Evolutionary conservation across 2,329 filamentous ascomycete species (phyloP).

Genomic region (Achaetomium macrosporum): DNA sequence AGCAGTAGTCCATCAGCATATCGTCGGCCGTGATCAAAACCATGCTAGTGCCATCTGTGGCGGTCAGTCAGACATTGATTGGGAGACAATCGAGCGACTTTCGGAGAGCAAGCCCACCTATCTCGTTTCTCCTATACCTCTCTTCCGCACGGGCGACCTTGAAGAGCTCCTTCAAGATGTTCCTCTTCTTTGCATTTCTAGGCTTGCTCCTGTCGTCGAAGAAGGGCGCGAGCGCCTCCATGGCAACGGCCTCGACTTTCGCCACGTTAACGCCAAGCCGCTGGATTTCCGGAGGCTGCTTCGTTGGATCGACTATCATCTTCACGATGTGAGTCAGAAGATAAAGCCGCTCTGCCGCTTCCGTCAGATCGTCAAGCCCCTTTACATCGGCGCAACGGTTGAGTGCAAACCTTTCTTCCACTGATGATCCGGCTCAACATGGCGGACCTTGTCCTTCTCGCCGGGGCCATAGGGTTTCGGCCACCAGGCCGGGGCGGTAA

Average conservation of each 20-base stretch:
- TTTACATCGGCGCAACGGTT: no score
- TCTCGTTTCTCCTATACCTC: slow-evolving; percentile 48
- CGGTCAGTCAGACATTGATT: slow-evolving; percentile 11
- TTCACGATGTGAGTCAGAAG: slow-evolving; percentile 56
- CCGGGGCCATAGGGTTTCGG: slow-evolving; percentile 49
- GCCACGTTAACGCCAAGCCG: slow-evolving; percentile 48
- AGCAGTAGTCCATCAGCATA: slow-evolving; percentile 43
- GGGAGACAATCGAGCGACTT: background rate
- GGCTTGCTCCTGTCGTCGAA: slow-evolving; percentile 51
- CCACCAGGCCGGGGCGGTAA: slow-evolving; percentile 63
- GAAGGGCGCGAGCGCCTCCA: slow-evolving; percentile 52
- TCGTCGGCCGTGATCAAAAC: slow-evolving; percentile 50
- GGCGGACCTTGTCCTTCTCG: slow-evolving; percentile 51
- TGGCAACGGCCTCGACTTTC: slow-evolving; percentile 53
- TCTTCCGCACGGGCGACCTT: slow-evolving; percentile 54
- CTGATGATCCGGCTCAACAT: slow-evolving; percentile 70
- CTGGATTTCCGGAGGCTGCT: slow-evolving; percentile 47
- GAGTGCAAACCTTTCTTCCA: slow-evolving; percentile 54
- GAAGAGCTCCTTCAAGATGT: slow-evolving; percentile 56
- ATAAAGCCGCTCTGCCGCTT: slow-evolving; percentile 48
- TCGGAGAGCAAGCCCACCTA: slow-evolving; percentile 40
- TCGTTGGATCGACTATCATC: slow-evolving; percentile 47
- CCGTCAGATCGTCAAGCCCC: slow-evolving; percentile 7
- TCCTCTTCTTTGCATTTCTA: slow-evolving; percentile 49
- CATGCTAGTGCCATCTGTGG: slow-evolving; percentile 41